Base-by-base conservation (phyloP, 805 yeast species). In the Suhomyces vadensis region DNA sequence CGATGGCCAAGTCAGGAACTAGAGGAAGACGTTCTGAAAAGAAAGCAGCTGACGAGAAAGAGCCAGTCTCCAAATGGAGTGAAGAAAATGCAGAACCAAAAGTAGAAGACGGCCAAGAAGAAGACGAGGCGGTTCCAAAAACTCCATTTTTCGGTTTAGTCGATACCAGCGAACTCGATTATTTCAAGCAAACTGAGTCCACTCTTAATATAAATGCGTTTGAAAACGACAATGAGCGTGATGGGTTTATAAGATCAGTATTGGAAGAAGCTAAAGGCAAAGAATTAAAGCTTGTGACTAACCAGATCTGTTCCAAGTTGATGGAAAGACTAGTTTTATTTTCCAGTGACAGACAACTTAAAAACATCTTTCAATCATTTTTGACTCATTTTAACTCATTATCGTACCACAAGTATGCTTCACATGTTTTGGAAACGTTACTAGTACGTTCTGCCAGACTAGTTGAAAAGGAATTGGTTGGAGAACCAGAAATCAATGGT, bases 291-390 rank as follows among this genome's bases (percentile, higher is more conserved):
- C 73, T 92, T 31, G 96, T 87, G 3, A 92, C 97, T 2, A 91
- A 92, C 58, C 97, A 91, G 59, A 89, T 92, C 45, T 90, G 97
- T 63, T 92, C 98, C 19, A 92, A 92, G 61, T 73, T 94, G 46
- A 75, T 94, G 73, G 99, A 92, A 65, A 75, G 99, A 58, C 69
- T 92, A 48, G 77, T 92, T n/a, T 65, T 87, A 33, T 67, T 72
- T 14, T 84, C 91, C 11, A 73, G 76, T 21, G 83, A 81, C 48
- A 69, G 65, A 9, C 95, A 89, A 61, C 64, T 89, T 47, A 82
- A 82, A 54, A 69, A 72, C 24, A 59, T 91, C 0, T 86, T 84
- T 63, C 75, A 74, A 47, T 79, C 83, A 1, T 86, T 90, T 57
- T 73, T 73, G 33, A 88, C 86, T n/a, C 85, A 85, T 51, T 85